Evolutionary conservation across 768 basidiomycete genomes (phyloP).

Genomic region (Serendipita indica): DNA sequence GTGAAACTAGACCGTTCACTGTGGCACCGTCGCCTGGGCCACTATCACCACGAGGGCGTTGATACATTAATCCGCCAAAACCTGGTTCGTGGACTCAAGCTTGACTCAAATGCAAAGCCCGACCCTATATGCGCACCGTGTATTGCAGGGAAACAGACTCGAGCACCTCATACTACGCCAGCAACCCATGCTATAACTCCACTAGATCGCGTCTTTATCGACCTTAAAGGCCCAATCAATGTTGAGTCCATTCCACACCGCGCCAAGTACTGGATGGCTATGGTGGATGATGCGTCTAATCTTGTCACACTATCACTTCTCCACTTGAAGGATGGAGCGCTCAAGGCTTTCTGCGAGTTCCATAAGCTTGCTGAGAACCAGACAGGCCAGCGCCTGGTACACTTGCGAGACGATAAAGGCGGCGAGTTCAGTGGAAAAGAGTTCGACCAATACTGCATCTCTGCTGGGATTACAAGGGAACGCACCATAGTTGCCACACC

Average conservation of each 20-base stretch:
- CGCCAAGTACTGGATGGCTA: constrained; percentile 2
- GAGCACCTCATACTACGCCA: constrained; percentile 15
- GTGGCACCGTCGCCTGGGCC: constrained; percentile 23
- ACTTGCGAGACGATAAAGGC: constrained; percentile 4
- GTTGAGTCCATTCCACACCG: background rate
- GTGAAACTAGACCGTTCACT: constrained; percentile 18
- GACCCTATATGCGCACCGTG: constrained; percentile 24
- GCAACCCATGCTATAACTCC: constrained; percentile 8
- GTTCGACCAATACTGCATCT: background rate
- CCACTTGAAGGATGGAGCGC: background rate
- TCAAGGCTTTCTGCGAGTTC: background rate
- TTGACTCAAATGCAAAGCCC: constrained; percentile 16
- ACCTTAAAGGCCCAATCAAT: constrained; percentile 21
- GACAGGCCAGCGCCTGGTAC: background rate
- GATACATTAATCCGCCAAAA: constrained; percentile 12
- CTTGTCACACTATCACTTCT: background rate
- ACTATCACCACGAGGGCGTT: constrained; percentile 19
- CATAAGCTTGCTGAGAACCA: background rate
- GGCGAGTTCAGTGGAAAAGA: background rate
- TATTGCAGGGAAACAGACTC: constrained; percentile 28
- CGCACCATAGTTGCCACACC: constrained; percentile 1
- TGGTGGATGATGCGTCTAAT: constrained; percentile 3
- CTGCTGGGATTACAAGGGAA: background rate
- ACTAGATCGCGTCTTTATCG: constrained; percentile 21
- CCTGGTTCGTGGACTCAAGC: constrained; percentile 20